phyloP scores from a whole-genome alignment of 805 yeast species.

The Kodamaea nitidulidarum region DNA sequence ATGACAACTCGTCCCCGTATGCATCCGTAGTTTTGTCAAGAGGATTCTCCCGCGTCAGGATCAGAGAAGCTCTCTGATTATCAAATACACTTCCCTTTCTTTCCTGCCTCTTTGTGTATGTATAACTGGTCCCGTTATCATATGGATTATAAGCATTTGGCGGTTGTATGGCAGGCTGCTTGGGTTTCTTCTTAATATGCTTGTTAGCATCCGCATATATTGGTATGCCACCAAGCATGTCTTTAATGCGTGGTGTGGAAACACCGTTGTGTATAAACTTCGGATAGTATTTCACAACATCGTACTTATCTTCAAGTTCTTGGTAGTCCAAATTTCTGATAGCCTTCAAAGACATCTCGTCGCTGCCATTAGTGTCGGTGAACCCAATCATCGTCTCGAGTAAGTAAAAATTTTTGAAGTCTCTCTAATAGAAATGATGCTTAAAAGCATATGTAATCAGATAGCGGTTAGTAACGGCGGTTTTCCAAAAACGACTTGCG shows the following conservation, averaged over 20 bases:
- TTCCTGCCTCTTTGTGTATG: slow-evolving; percentile 3
- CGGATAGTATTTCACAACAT: slow-evolving; percentile 38
- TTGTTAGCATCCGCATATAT: slow-evolving; percentile 38
- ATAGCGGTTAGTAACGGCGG: neutral
- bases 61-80: neutral
- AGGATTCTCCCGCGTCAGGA: neutral
- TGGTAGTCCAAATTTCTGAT: slow-evolving; percentile 31
- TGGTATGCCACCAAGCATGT: slow-evolving; percentile 34
- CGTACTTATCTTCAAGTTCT: slow-evolving; percentile 29
- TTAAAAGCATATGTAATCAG: too few relatives aligned
- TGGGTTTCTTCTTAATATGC: slow-evolving; percentile 22
- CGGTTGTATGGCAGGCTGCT: slow-evolving; percentile 2
- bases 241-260: slow-evolving; percentile 34
- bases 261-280: slow-evolving; percentile 35
- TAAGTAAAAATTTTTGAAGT: neutral
- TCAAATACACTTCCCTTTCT: slow-evolving; percentile 7
- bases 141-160: slow-evolving; percentile 4
- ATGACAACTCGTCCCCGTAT: slow-evolving; percentile 10
- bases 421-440: neutral
- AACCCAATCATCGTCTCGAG: slow-evolving; percentile 3
- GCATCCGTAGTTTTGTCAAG: slow-evolving; percentile 4
- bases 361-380: slow-evolving; percentile 3
- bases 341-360: slow-evolving; percentile 5
- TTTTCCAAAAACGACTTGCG: slow-evolving; percentile 1
- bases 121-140: slow-evolving; percentile 3